phyloP scores from a whole-genome alignment of 805 yeast genomes.

The Ogataea methanolica region DNA sequence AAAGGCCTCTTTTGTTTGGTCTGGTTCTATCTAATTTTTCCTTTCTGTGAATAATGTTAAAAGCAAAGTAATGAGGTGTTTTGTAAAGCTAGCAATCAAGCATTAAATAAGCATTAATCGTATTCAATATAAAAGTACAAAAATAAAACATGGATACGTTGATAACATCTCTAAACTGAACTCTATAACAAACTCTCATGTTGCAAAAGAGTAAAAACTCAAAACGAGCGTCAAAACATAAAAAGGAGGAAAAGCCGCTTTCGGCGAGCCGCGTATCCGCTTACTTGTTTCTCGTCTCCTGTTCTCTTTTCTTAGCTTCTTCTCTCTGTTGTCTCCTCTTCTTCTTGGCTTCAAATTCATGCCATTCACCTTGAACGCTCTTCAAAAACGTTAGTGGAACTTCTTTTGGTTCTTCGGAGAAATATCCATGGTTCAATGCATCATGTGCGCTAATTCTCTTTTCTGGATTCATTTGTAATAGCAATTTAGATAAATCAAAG shows the following conservation, averaged over 20 bases:
- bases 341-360: slow-evolving; percentile 91
- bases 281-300: slow-evolving; percentile 2
- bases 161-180: no score
- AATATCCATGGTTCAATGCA: slow-evolving; percentile 71
- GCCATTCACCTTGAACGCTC: slow-evolving; percentile 84
- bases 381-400: slow-evolving; percentile 53
- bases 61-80: no score
- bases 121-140: no score
- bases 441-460: slow-evolving; percentile 61
- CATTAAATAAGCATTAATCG: no score
- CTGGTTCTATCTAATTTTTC: no score
- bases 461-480: slow-evolving; percentile 66
- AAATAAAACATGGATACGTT: no score
- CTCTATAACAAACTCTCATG: no score
- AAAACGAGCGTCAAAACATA: not conserved
- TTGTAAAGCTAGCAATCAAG: no score
- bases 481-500: slow-evolving; percentile 57
- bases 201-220: not conserved
- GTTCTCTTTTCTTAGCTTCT: slow-evolving; percentile 15
- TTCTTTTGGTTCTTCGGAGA: slow-evolving; percentile 62
- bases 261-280: not conserved
- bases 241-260: not conserved
- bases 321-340: slow-evolving; percentile 43
- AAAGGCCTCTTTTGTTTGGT: no score
- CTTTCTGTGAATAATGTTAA: no score